Evolutionary conservation across 75 land plant species (phyloP), one percentile per base, ranked within the genome.

Genomic region (Sequoia sempervirens): DNA sequence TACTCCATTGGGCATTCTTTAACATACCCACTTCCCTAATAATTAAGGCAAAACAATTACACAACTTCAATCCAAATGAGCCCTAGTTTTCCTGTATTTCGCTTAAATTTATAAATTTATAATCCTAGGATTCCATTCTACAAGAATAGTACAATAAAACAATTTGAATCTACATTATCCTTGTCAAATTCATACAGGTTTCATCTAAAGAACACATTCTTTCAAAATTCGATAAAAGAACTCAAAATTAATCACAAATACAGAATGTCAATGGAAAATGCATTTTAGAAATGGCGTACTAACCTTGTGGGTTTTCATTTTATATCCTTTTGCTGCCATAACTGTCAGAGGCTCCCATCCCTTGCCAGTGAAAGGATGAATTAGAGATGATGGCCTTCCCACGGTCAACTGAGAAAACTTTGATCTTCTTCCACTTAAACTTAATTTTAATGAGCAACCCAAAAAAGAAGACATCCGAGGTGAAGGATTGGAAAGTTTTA

Each of bases 231-330:
- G 6, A 64, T 5, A 14, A 14, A 64, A 26, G 8, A 7, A 20
- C 68, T 64, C 68, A 64, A 64, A 64, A 14, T 53, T 17, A 53
- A 13, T 53, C 68, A 64, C 28, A 23, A 26, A 2, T 26, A n/a
- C 2, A 26, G 26, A 64, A 64, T 64, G 23, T 20, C 28, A 64
- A 64, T 64, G 4, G 0, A 20, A 75, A 15, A 17, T 37, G 75
- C 43, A 40, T 23, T 53, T 13, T 0, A 53, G n/a, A 53, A 53
- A 14, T 53, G 13, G 14, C 54, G 14, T 23, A 40, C 81, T n/a
- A 66, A 93, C 98, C 96, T 96, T 94, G 90, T 96, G 98, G 82
- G 96, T 93, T 82, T 96, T 96, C 93, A 92, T 92, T 89, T 96
- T 96, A 92, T 93, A 94, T 54, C 93, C 94, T 74, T 93, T 90